These are phyloP conservation scores for Aspergillus bertholletiae DNA, from an alignment of 495 filamentous ascomycete species.

Conservation along the genomic window DNA sequence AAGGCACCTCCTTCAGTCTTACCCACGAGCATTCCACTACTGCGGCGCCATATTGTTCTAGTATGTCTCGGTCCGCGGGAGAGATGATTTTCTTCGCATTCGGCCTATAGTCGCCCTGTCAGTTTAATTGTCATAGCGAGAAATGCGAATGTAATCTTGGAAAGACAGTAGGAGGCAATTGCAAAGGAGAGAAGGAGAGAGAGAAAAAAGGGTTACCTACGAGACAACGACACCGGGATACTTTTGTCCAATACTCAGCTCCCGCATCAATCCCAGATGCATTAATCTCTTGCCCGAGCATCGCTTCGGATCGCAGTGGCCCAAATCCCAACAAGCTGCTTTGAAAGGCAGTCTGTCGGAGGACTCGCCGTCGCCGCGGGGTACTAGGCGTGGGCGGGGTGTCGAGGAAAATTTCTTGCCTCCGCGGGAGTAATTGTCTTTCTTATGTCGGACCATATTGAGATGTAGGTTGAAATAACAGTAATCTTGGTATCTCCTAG, in stretches of 20 bases:
- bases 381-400: slow-evolving; percentile 44
- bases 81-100: slow-evolving; percentile 85
- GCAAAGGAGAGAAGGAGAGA: not conserved
- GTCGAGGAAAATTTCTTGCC: slow-evolving; percentile 60
- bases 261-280: slow-evolving; percentile 86
- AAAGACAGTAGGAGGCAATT: not conserved
- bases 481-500: no score
- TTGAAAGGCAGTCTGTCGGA: slow-evolving; percentile 62
- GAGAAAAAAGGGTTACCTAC: slow-evolving; percentile 33
- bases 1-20: slow-evolving; percentile 84
- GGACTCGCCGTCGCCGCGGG: slow-evolving; percentile 39
- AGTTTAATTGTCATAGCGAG: not conserved
- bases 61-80: slow-evolving; percentile 71
- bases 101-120: slow-evolving; percentile 46
- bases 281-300: slow-evolving; percentile 95
- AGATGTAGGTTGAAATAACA: not conserved
- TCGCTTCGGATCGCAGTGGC: slow-evolving; percentile 94
- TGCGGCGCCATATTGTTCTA: slow-evolving; percentile 87
- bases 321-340: slow-evolving; percentile 96
- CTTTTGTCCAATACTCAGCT: slow-evolving; percentile 86
- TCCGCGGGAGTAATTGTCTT: slow-evolving; percentile 73
- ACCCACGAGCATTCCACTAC: slow-evolving; percentile 99
- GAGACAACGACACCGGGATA: slow-evolving; percentile 88
- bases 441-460: slow-evolving; percentile 84
- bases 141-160: not conserved